Evolutionary conservation across 768 basidiomycete genomes (phyloP).

Genomic region (Coprinellus micaceus): DNA sequence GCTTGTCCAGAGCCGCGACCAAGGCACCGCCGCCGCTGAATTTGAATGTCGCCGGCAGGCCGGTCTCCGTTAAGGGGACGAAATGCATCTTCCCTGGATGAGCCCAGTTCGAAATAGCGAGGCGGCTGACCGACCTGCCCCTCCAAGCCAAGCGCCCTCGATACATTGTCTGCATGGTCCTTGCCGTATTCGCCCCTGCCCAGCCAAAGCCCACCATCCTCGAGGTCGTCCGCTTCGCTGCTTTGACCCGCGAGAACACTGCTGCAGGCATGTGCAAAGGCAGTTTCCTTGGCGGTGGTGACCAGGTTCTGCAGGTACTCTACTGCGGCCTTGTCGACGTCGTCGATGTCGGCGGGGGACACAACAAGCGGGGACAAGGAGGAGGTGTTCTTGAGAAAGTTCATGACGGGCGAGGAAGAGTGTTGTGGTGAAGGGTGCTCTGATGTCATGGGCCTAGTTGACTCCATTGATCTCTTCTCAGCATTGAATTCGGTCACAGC

Average conservation of each 20-base stretch:
- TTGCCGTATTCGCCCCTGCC: conserved; percentile 35
- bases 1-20: not conserved
- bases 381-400: not conserved
- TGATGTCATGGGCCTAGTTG: too few species aligned
- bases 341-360: conserved; percentile 1
- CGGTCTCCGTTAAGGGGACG: conserved; percentile 6
- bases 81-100: not conserved
- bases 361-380: conserved; percentile 17
- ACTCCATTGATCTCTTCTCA: too few species aligned
- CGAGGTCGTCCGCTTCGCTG: conserved; percentile 57
- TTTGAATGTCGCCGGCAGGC: conserved; percentile 3
- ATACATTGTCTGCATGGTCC: conserved; percentile 17
- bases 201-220: conserved; percentile 48
- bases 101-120: not conserved
- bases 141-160: conserved; percentile 19
- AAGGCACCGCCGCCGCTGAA: not conserved
- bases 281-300: conserved; percentile 34
- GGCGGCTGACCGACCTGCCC: conserved; percentile 5
- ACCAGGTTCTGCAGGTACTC: conserved; percentile 33
- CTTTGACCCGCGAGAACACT: conserved; percentile 50
- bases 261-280: conserved; percentile 39
- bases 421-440: too few species aligned
- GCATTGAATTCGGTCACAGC: too few species aligned
- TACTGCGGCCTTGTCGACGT: not conserved
- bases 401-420: not conserved